phyloP scores from a whole-genome alignment of 2,329 filamentous ascomycete genomes.

The Xylaria digitata region DNA sequence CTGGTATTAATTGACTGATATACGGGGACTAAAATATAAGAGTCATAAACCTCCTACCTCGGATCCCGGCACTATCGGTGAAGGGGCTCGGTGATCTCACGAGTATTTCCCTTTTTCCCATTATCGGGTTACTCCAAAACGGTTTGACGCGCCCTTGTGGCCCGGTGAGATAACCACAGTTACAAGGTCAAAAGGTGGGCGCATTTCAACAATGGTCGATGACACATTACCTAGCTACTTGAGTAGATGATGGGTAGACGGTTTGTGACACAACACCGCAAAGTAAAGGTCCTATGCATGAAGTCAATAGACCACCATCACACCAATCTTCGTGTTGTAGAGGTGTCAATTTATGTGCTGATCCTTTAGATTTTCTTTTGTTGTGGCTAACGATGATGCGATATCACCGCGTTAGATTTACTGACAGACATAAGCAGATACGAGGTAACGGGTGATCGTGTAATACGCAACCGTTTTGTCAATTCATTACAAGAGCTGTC shows the following conservation, averaged over 20 bases:
- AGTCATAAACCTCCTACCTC: too few relatives aligned
- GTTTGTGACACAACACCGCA: background rate
- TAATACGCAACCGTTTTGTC: background rate
- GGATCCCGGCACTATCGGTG: too few relatives aligned
- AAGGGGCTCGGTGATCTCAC: too few relatives aligned
- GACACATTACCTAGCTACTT: background rate
- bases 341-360: too few relatives aligned
- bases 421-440: background rate
- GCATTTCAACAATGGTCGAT: background rate
- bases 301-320: background rate
- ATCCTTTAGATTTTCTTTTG: background rate
- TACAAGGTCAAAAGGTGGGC: too few relatives aligned
- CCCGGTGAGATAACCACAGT: too few relatives aligned
- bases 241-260: too few relatives aligned
- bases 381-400: background rate
- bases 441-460: background rate
- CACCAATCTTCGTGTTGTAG: background rate
- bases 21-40: too few relatives aligned
- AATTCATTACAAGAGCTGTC: constrained; percentile 17
- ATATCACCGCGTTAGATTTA: background rate
- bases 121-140: too few relatives aligned
- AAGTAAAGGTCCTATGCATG: constrained; percentile 3
- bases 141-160: too few relatives aligned
- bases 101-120: too few relatives aligned
- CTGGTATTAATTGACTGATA: too few relatives aligned